Evolutionary conservation across 2,329 filamentous ascomycete genomes (phyloP), one percentile per base, ranked within the genome.

Genomic region (Calcarisporium arbuscula): DNA sequence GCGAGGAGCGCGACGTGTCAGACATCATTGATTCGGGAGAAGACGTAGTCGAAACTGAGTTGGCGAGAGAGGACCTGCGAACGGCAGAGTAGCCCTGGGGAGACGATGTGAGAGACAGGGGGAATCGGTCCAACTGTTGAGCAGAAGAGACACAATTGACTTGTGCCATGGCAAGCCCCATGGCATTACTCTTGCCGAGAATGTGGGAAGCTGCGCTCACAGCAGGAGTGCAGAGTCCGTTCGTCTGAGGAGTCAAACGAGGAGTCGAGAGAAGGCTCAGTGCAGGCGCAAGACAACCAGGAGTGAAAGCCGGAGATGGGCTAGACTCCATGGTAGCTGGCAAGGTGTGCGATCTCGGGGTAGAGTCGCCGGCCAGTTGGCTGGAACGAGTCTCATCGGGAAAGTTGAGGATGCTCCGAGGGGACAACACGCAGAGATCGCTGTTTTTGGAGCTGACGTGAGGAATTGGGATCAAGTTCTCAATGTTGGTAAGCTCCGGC

Each of bases 1-100:
- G 74, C 44, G 77, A 80, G 43, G 74, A 68, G 41, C 69, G 69
- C 39, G 72, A 80, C 38, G 66, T 64, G 51, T 81, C 77, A 39
- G 77, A 80, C 29, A 81, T 60, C 76, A 81, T 80, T 36, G 77
- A 81, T 51, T 81, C 77, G 42, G 77, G 77, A 19, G 77, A 81
- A 39, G 77, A 81, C 21, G 72, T 70, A 19, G 72, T 74, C 18
- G 77, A 81, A 46, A 77, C 62, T 14, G 77, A 77, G 50, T 70
- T 77, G 52, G 75, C 76, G 40, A 80, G 69, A 12, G 77, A 80
- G 11, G 76, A 78, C 41, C 76, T 74, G 40, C 77, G 76, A 23
- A 63, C 58, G 3, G 64, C 61, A 32, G 47, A 52, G 47, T 69
- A 68, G 45, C 60, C 62, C 47, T 68, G 64, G 18, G 75, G 74